Conservation (phyloP, 345 rosid species). For the Odontarrhena argentea region DNA sequence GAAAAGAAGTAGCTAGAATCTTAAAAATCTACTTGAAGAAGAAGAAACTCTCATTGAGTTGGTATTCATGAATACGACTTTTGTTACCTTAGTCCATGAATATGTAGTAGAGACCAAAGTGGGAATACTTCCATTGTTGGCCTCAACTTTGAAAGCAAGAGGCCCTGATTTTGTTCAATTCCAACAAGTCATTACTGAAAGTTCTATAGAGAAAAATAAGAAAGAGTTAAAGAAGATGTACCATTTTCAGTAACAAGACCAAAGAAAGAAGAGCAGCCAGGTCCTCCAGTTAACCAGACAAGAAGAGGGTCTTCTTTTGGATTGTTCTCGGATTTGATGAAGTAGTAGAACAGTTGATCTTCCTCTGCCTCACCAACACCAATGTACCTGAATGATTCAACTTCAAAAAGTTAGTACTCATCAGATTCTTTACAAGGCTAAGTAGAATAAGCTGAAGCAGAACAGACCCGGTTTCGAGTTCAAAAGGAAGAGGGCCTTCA, state of each 20-base stretch:
- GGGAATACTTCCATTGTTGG: slow-evolving; percentile 67
- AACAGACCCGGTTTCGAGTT: slow-evolving; percentile 56
- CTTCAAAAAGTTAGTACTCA: neutral
- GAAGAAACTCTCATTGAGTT: slow-evolving; percentile 46
- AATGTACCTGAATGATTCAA: slow-evolving; percentile 33
- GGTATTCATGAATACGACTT: too few relatives aligned
- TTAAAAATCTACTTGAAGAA: slow-evolving; percentile 38
- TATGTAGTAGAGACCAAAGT: slow-evolving; percentile 54
- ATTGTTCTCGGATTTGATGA: slow-evolving; percentile 43
- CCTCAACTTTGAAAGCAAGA: slow-evolving; percentile 47
- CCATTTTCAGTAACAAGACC: slow-evolving; percentile 41
- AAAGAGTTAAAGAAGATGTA: neutral
- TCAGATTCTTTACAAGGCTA: neutral
- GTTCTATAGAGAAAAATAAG: neutral
- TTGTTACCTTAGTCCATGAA: slow-evolving; percentile 66
- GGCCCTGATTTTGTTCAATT: slow-evolving; percentile 50
- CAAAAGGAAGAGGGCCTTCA: slow-evolving; percentile 51
- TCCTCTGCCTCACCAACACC: slow-evolving; percentile 43
- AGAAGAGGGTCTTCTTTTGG: slow-evolving; percentile 44
- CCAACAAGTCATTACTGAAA: neutral
- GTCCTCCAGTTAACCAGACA: slow-evolving; percentile 46
- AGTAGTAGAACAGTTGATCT: slow-evolving; percentile 45
- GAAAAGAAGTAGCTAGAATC: slow-evolving; percentile 38
- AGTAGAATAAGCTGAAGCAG: neutral
- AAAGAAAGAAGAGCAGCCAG: slow-evolving; percentile 47